A percentile compares a stretch with the other conserved stretches of the same genome.
Conservation (phyloP, 495 filamentous ascomycete genomes). For the Talaromyces proteolyticus region DNA sequence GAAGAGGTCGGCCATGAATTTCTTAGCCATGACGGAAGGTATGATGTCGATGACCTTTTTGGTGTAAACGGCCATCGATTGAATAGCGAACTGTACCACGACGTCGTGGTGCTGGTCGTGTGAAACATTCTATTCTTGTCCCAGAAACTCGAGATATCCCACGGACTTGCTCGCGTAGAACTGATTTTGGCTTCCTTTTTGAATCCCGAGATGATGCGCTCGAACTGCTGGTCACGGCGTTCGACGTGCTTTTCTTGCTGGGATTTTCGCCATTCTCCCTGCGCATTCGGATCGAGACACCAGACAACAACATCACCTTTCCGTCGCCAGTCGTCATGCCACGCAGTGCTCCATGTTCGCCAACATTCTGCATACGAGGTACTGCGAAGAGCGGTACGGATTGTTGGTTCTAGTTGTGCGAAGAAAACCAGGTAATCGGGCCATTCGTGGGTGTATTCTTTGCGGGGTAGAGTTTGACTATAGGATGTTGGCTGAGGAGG, state of each 20-base stretch:
- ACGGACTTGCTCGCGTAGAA: background rate
- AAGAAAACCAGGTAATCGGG: constrained; percentile 63
- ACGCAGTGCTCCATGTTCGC: constrained; percentile 72
- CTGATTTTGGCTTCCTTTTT: constrained; percentile 13
- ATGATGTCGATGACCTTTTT: background rate
- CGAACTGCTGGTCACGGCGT: constrained; percentile 30
- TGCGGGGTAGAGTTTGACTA: background rate
- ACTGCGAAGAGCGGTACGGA: constrained; percentile 40
- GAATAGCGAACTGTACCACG: background rate
- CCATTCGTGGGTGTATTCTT: constrained; percentile 35
- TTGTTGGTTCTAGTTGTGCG: constrained; percentile 49
- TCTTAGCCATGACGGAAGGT: constrained; percentile 17
- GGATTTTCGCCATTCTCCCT: constrained; percentile 15
- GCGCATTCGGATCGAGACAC: constrained; percentile 44
- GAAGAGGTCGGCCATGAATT: constrained; percentile 1
- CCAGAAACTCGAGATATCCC: background rate
- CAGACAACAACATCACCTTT: constrained; percentile 83
- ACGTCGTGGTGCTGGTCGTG: background rate
- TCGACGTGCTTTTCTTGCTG: constrained; percentile 15
- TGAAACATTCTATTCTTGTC: constrained; percentile 11
- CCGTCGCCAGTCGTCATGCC: constrained; percentile 85
- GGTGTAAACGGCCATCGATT: constrained; percentile 6
- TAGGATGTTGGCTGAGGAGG: constrained; percentile 3
- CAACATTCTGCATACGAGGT: constrained; percentile 62
- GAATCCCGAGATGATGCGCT: constrained; percentile 26